These are phyloP conservation scores for Trametes polyzona DNA, from an alignment of 1,284 basidiomycete genomes.

Conservation along the genomic window DNA sequence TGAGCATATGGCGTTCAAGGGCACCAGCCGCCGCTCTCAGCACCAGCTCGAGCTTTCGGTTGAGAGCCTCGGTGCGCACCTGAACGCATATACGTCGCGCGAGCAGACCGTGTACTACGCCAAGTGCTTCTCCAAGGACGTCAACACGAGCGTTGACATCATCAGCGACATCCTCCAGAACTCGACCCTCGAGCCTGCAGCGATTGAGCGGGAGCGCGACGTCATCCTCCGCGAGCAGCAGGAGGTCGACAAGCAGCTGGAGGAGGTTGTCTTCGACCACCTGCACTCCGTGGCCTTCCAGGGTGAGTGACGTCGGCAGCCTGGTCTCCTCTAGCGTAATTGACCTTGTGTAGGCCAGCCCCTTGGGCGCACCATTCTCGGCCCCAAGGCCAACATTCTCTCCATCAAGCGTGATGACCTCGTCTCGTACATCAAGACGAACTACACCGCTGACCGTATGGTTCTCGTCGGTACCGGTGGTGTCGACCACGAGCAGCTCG, in stretches of 20 bases:
- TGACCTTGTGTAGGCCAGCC: constrained; percentile 69
- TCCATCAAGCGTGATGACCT: constrained; percentile 96
- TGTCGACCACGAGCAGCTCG: constrained; percentile 90
- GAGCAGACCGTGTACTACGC: constrained; percentile 99
- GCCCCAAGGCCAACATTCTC: constrained; percentile 95
- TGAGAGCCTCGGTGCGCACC: constrained; percentile 96
- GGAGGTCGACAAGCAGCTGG: constrained; percentile 98
- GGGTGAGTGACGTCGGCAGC: constrained; percentile 51
- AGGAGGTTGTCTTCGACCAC: constrained; percentile 99
- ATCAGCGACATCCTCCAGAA: constrained; percentile 99
- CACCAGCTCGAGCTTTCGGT: constrained; percentile 96
- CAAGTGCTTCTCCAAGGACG: constrained; percentile 98
- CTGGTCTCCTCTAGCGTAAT: constrained; percentile 3
- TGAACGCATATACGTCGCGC: constrained; percentile 98
- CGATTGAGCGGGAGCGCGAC: constrained; percentile 96
- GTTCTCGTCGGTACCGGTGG: constrained; percentile 97
- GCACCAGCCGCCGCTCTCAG: constrained; percentile 90
- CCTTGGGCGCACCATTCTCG: constrained; percentile 96
- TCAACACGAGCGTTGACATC: constrained; percentile 91
- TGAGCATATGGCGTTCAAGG: constrained; percentile 98
- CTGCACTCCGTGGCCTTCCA: constrained; percentile 97
- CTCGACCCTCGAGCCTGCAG: constrained; percentile 88
- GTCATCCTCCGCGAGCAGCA: constrained; percentile 98
- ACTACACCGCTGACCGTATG: constrained; percentile 99
- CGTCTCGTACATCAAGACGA: constrained; percentile 91